Evolutionary conservation across 1,139 yeast genomes (phyloP).

Genomic region (Starmera stellimalicola): DNA sequence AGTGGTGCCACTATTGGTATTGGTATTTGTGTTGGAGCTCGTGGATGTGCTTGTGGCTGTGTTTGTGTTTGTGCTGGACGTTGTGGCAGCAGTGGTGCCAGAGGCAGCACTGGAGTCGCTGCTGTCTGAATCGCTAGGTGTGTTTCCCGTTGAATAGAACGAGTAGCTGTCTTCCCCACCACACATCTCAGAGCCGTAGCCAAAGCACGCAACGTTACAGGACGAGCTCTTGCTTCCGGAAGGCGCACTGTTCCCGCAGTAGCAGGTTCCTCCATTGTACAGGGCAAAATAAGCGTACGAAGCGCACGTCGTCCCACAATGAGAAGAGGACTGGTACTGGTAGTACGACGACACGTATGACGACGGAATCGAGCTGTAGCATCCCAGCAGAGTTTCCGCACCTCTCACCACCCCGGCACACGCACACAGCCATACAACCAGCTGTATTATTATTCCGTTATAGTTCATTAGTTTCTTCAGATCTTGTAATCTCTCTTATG

Average conservation of each 20-base stretch:
- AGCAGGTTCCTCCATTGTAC: conserved; percentile 47
- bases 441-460: too few species aligned
- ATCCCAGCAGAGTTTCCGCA: conserved; percentile 17
- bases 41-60: conserved; percentile 11
- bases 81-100: conserved; percentile 17
- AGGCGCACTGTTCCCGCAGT: conserved; percentile 55
- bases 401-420: background rate
- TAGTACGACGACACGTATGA: conserved; percentile 29
- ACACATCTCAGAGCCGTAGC: conserved; percentile 42
- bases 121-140: conserved; percentile 13
- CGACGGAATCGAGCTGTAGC: conserved; percentile 25
- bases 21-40: conserved; percentile 11
- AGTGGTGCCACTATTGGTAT: conserved; percentile 13
- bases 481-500: too few species aligned
- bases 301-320: conserved; percentile 40
- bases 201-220: conserved; percentile 43
- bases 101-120: conserved; percentile 12
- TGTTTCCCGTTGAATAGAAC: conserved; percentile 25
- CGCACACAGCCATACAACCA: too few species aligned
- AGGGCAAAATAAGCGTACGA: conserved; percentile 50
- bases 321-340: conserved; percentile 39
- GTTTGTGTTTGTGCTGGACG: conserved; percentile 12
- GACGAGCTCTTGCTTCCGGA: conserved; percentile 19
- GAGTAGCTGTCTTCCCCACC: conserved; percentile 44
- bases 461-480: too few species aligned